Evolutionary conservation across 75 land plant genomes (phyloP).

Genomic region (Azolla pinnata): DNA sequence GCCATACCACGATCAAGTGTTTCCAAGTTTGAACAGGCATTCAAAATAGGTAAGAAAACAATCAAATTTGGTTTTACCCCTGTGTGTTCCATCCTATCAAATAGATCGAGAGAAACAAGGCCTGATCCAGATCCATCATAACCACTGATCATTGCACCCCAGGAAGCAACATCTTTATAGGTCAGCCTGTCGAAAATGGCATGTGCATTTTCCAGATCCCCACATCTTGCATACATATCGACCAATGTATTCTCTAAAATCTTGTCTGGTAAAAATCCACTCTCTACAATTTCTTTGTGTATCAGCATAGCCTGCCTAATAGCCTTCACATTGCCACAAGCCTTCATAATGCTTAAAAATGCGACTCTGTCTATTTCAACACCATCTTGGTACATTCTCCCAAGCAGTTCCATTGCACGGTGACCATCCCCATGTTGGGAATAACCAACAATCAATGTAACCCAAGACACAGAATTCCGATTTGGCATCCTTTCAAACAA

Average conservation of each 20-base stretch:
- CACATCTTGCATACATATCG: constrained; percentile 30
- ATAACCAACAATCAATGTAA: constrained; percentile 29
- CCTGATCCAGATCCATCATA: constrained; percentile 24
- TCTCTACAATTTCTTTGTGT: constrained; percentile 5
- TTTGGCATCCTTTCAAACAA: constrained; percentile 49
- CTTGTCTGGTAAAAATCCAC: constrained; percentile 11
- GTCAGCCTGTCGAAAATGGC: constrained; percentile 22
- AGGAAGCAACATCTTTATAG: constrained; percentile 29
- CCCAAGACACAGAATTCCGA: constrained; percentile 55
- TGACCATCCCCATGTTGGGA: constrained; percentile 6
- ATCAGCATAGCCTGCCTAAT: constrained; percentile 12
- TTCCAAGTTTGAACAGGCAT: constrained; percentile 34
- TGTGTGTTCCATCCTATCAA: constrained; percentile 28
- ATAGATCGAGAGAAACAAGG: constrained; percentile 30
- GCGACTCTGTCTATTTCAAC: constrained; percentile 10
- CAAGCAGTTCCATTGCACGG: constrained; percentile 19
- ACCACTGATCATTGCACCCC: constrained; percentile 46
- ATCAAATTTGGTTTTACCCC: constrained; percentile 26
- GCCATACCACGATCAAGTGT: constrained; percentile 19
- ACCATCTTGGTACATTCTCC: constrained; percentile 6
- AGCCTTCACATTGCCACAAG: constrained; percentile 7
- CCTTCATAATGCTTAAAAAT: constrained; percentile 11
- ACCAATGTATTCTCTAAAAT: constrained; percentile 20
- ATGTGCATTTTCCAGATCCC: constrained; percentile 16
- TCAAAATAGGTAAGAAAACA: constrained; percentile 30